Evolutionary conservation across 176 grass and related monocot genomes (phyloP).

Genomic region (sorghum (Sorghum bicolor)): Sorghum_bicolor_NCBIv3 NC_012874.2:404501-405000

Average conservation of each 20-base stretch:
- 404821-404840: conserved; percentile 61
- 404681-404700: conserved; percentile 57
- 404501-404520: neutral
- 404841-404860: conserved; percentile 63
- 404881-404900: conserved; percentile 54
- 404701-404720: conserved; percentile 65
- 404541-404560: conserved; percentile 23
- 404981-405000: neutral
- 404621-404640: conserved; percentile 55
- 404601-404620: conserved; percentile 60
- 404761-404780: conserved; percentile 60
- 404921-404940: neutral
- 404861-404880: conserved; percentile 59
- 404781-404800: conserved; percentile 56
- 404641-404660: conserved; percentile 37
- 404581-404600: conserved; percentile 52
- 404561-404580: conserved; percentile 10
- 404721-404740: conserved; percentile 61
- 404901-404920: neutral
- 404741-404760: conserved; percentile 31
- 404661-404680: conserved; percentile 59
- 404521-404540: neutral
- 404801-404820: conserved; percentile 60
- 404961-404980: neutral
- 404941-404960: neutral